Conservation (phyloP, 2,329 filamentous ascomycete species). For the Fusarium sp. region DNA sequence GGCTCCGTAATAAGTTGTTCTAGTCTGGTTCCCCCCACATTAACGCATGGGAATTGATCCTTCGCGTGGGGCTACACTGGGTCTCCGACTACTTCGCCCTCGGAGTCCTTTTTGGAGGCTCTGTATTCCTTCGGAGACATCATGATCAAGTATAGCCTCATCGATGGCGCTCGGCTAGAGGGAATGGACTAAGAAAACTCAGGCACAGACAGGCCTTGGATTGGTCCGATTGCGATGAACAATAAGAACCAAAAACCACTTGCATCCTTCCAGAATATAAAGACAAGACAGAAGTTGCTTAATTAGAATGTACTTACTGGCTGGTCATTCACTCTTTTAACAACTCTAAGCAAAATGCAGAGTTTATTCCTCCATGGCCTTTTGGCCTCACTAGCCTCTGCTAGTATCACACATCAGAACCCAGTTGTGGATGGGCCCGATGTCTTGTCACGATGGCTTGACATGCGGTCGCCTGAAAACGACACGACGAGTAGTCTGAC, state of each 20-base stretch:
- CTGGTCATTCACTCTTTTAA: neutral
- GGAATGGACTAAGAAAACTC: neutral
- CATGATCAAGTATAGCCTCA: neutral
- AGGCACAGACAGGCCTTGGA: neutral
- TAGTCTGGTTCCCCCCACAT: neutral
- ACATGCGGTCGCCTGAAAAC: neutral
- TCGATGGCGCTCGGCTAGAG: neutral
- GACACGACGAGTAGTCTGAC: neutral
- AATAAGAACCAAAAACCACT: neutral
- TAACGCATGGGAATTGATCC: neutral
- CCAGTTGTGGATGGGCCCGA: neutral
- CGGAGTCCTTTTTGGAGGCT: neutral
- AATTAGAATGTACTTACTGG: neutral
- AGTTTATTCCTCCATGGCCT: neutral
- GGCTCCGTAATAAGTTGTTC: neutral
- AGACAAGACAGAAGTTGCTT: neutral
- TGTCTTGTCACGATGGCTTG: neutral
- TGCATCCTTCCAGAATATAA: neutral
- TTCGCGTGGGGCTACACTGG: neutral
- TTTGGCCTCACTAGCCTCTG: neutral
- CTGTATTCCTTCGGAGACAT: neutral
- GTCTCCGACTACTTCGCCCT: neutral
- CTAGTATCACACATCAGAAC: conserved; percentile 1
- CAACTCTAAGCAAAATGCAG: neutral
- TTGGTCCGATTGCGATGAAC: neutral